Percentiles rank a stretch among this genome's conserved stretches.
phyloP scores from a whole-genome alignment of 2,329 filamentous ascomycete species.

The Macrophomina tecta region DNA sequence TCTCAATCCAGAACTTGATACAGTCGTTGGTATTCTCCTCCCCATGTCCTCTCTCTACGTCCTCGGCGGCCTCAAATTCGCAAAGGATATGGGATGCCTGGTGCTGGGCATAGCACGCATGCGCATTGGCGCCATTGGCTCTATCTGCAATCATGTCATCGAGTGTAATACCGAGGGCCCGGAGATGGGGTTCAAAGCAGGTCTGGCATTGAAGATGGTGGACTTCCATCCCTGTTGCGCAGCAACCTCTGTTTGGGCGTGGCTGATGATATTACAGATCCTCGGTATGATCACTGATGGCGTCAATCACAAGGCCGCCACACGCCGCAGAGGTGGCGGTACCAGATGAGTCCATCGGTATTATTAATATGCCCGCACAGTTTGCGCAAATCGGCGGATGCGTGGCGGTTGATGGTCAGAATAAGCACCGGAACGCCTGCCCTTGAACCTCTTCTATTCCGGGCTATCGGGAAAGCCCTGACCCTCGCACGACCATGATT shows the following conservation, averaged over 20 bases:
- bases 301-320: conserved; percentile 7
- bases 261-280: not conserved
- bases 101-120: conserved; percentile 5
- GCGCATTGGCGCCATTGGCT: conserved; percentile 29
- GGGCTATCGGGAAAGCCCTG: too few species aligned
- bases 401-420: too few species aligned
- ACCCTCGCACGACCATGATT: too few species aligned
- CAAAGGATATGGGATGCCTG: not conserved
- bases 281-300: conserved; percentile 20
- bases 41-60: conserved; percentile 16
- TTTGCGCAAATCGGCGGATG: not conserved
- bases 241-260: too few species aligned
- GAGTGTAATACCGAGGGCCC: conserved; percentile 26
- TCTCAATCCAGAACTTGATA: conserved; percentile 3
- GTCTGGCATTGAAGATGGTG: conserved; percentile 18
- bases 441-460: too few species aligned
- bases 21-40: conserved; percentile 16
- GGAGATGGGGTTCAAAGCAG: conserved; percentile 19
- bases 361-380: not conserved
- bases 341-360: too few species aligned
- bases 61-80: conserved; percentile 15
- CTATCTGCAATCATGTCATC: conserved; percentile 37
- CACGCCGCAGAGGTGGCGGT: not conserved
- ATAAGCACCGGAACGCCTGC: too few species aligned
- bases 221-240: not conserved